phyloP scores from a whole-genome alignment of 805 yeast genomes.

The Ogataea parapolymorpha region DNA sequence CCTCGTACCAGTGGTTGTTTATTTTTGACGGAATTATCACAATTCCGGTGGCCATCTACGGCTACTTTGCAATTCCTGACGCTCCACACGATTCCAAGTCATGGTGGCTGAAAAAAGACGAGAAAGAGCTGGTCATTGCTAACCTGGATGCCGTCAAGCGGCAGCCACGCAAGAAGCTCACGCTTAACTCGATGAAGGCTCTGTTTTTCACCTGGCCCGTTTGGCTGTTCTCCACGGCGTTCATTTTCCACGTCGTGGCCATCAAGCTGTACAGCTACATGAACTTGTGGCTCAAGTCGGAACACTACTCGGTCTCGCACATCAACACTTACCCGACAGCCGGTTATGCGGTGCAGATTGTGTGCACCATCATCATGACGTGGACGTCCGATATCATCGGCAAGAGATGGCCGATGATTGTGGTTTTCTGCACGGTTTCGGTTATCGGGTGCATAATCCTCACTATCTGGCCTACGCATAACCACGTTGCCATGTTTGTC shows the following conservation, averaged over 20 bases:
- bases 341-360: constrained; percentile 30
- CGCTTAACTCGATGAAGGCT: constrained; percentile 9
- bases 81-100: constrained; percentile 32
- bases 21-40: constrained; percentile 60
- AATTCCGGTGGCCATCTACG: constrained; percentile 53
- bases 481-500: constrained; percentile 22
- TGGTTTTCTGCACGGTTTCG: constrained; percentile 17
- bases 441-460: constrained; percentile 21
- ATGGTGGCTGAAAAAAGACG: constrained; percentile 10
- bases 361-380: constrained; percentile 26
- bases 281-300: constrained; percentile 31
- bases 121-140: constrained; percentile 5
- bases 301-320: constrained; percentile 25
- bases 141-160: constrained; percentile 13
- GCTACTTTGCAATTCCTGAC: constrained; percentile 58
- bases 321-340: constrained; percentile 35
- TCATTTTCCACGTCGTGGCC: constrained; percentile 22
- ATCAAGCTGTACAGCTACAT: constrained; percentile 24
- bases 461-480: constrained; percentile 18
- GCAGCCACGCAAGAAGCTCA: constrained; percentile 14
- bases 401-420: constrained; percentile 29
- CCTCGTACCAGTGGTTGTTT: constrained; percentile 70
- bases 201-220: constrained; percentile 18
- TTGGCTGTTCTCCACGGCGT: constrained; percentile 18
- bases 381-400: constrained; percentile 31